Percentiles rank a stretch among this genome's conserved stretches.
Evolutionary conservation across 129 eudicot genomes (phyloP).

Genomic region (Helianthus tuberosus): DNA sequence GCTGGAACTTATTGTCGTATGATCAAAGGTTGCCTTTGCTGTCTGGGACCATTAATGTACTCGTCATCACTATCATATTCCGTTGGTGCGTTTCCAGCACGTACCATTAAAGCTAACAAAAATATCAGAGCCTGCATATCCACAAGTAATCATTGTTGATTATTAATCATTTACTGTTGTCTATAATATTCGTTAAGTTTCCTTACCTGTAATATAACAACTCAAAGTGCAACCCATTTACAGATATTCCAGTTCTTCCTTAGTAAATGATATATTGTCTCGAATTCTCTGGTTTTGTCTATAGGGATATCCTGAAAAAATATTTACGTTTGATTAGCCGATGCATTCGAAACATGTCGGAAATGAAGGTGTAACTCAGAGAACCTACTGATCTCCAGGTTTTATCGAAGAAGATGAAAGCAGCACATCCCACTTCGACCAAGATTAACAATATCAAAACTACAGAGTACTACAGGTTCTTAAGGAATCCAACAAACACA

Average conservation of each 20-base stretch:
- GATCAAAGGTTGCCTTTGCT: conserved; percentile 83
- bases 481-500: conserved; percentile 53
- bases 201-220: conserved; percentile 72
- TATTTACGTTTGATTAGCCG: conserved; percentile 10
- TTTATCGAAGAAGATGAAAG: conserved; percentile 82
- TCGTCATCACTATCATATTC: conserved; percentile 94
- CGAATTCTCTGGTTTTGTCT: conserved; percentile 80
- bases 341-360: conserved; percentile 1
- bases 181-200: neutral
- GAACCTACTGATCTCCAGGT: conserved; percentile 77
- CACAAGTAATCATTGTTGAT: conserved; percentile 7
- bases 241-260: conserved; percentile 70
- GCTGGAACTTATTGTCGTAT: conserved; percentile 62
- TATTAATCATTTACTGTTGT: neutral
- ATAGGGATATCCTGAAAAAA: conserved; percentile 69
- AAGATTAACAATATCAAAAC: conserved; percentile 70
- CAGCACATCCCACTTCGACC: conserved; percentile 75
- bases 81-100: conserved; percentile 74
- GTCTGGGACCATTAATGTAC: conserved; percentile 69
- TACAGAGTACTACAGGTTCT: conserved; percentile 61
- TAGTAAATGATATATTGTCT: conserved; percentile 67
- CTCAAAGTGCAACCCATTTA: conserved; percentile 91
- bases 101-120: conserved; percentile 72
- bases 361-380: neutral
- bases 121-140: conserved; percentile 74